A percentile compares a stretch with the other conserved stretches of the same genome.
These are phyloP conservation scores for Komagataella mondaviorum DNA, from an alignment of 805 yeast species.

Conservation along the genomic window DNA sequence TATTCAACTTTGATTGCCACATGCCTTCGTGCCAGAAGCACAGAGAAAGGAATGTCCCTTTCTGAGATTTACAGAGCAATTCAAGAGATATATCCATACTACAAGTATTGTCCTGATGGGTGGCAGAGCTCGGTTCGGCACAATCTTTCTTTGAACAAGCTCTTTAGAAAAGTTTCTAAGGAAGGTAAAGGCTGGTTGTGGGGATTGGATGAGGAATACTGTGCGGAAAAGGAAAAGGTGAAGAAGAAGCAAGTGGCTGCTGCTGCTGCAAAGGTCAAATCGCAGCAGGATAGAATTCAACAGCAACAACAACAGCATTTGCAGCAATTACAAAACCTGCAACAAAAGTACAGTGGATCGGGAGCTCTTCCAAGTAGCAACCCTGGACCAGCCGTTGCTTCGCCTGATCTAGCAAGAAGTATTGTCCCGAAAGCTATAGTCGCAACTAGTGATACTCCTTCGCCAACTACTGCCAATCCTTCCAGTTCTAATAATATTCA, in stretches of 20 bases:
- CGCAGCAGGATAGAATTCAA: conserved; percentile 37
- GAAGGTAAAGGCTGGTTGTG: conserved; percentile 94
- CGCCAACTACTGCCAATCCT: not conserved
- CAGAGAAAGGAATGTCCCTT: conserved; percentile 62
- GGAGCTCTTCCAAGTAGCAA: not conserved
- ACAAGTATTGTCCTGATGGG: conserved; percentile 88
- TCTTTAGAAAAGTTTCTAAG: conserved; percentile 67
- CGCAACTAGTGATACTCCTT: conserved; percentile 1
- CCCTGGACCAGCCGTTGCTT: not conserved
- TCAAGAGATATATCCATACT: conserved; percentile 81
- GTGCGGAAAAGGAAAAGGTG: conserved; percentile 63
- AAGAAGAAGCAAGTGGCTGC: conserved; percentile 55
- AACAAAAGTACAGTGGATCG: not conserved
- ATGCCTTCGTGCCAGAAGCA: conserved; percentile 56
- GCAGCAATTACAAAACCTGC: conserved; percentile 1
- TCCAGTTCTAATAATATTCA: conserved; percentile 16
- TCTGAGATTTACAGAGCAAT: conserved; percentile 82
- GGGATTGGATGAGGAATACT: conserved; percentile 80
- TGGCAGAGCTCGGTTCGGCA: conserved; percentile 96
- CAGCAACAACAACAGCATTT: conserved; percentile 29
- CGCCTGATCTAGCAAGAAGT: not conserved
- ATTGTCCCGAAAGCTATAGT: not conserved
- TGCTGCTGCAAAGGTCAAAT: conserved; percentile 46
- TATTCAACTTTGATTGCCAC: conserved; percentile 72
- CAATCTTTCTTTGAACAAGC: conserved; percentile 73